Evolutionary conservation across 495 filamentous ascomycete species (phyloP), one percentile per base, ranked within the genome.

Genomic region (Penicillium argentinense): DNA sequence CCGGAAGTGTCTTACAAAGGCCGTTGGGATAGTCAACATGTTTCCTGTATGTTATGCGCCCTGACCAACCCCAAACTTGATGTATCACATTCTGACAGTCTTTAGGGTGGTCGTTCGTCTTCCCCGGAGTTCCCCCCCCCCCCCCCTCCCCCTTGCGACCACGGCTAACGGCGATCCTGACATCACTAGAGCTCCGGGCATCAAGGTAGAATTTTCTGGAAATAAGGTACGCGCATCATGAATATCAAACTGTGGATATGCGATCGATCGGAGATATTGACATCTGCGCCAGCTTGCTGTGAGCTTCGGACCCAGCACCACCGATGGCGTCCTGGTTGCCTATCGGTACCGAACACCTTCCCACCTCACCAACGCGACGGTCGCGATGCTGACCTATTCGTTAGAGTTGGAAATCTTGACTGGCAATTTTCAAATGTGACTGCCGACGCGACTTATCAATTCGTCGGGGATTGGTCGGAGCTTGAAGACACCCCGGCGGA

Each of bases 401-500:
- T 29, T 52, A 80, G 83, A 9, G 66, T 86, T 33, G 74, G 71
- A 6, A 81, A 80, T 5, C 71, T 83, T 36, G 83, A 86, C 55
- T 87, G 84, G 82, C 70, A 72, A 29, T 82, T 86, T 51, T 81
- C 83, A 28, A 87, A 87, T 63, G 74, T 87, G 25, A 85, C 82
- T 4, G 76, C 73, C 0, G 71, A 74, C 7, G 68, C 70, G 12
- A 84, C 81, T 1, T 82, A 87, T 48, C 74, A 85, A 22, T 74
- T 87, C 36, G 72, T 83, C 26, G 74, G 65, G 1, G 50, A 58
- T 5, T 53, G 47, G 40, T 40, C 56, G 7, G 57, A 48, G 3
- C 9, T 64, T 9, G 52, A 57, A 26, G 45, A 49, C 3, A 57
- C 53, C 14, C 19, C 46, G 7, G 24, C 33, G 1, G 27, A 47